Base-by-base conservation (phyloP, 768 basidiomycete species). In the Gloeopeniophorella convolvens region DNA sequence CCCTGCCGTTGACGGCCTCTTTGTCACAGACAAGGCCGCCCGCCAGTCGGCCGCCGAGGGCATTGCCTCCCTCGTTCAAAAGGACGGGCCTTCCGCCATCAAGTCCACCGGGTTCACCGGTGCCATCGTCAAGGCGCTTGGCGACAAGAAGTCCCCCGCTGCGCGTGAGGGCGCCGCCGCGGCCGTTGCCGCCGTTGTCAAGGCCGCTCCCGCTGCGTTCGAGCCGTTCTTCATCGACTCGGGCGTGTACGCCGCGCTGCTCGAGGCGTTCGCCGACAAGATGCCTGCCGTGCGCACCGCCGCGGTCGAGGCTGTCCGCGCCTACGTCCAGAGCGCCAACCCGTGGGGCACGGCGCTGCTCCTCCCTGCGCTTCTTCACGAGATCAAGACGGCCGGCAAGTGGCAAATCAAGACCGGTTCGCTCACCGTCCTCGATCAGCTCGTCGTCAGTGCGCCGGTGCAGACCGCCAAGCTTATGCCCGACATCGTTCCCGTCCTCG, bases 371-470 rank as follows among this genome's bases (percentile, higher is more conserved):
- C 79, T 97, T 65, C 89, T 97, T 63, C 79, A 87, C 68, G 82
- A 95, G 71, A 87, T 97, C 76, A 89, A 90, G 74, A 87, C 86
- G 60, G 89, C 91, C 63, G 92, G 94, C 64, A 96, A 96, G 69
- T 96, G 93, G 92, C 94, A 95, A 69, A 62, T 95, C 74, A 96
- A 97, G 81, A 87, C 84, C 8, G 93, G 94, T 39, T 79, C 85
- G 26, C 77, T 97, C 55, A 70, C 78, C 58, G 71, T 85, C 60
- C 77, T 96, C 63, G 83, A 96, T 72, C 87, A 89, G 73, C 81
- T 97, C 63, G 86, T 96, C 60, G 73, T 69, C 58, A 82, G 82
- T 62, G 88, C 90, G 24, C 89, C 92, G 40, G 63, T 70, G 52
- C 94, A 94, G 72, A 88, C 78, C 46, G 85, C 87, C 52, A 83